Evolutionary conservation across 768 basidiomycete genomes (phyloP).

Genomic region (Leucosporidium yakuticum): DNA sequence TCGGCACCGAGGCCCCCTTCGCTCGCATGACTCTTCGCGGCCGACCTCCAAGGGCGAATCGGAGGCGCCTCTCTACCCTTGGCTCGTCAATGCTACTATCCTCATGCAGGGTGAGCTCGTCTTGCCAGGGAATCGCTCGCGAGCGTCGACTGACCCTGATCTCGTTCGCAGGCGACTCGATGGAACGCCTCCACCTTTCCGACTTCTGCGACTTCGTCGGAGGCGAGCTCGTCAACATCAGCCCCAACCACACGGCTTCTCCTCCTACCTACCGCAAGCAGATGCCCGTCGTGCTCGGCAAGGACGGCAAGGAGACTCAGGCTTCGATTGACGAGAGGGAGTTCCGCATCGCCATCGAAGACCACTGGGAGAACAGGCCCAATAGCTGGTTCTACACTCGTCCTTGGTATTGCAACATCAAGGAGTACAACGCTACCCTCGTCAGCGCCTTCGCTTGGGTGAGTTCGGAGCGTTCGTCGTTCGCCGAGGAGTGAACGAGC

Average conservation of each 20-base stretch:
- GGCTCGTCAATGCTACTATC: constrained; percentile 28
- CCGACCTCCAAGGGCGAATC: neutral
- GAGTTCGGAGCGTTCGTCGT: neutral
- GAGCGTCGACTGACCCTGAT: neutral
- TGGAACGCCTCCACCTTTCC: constrained; percentile 28
- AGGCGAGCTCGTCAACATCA: constrained; percentile 22
- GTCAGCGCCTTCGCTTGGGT: constrained; percentile 28
- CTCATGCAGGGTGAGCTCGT: constrained; percentile 11
- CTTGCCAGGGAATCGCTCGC: too few species aligned
- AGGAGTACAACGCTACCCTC: constrained; percentile 23
- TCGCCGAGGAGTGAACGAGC: neutral
- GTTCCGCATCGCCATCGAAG: constrained; percentile 8
- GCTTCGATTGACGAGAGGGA: constrained; percentile 15
- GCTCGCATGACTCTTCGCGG: neutral
- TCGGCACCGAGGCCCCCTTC: neutral
- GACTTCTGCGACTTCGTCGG: constrained; percentile 33
- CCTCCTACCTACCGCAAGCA: constrained; percentile 26
- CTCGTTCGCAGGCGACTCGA: constrained; percentile 28
- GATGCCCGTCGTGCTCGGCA: constrained; percentile 18
- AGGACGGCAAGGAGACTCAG: constrained; percentile 15
- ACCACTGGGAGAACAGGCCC: constrained; percentile 24
- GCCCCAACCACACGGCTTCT: constrained; percentile 25
- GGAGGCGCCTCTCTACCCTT: constrained; percentile 7
- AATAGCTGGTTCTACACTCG: constrained; percentile 26
- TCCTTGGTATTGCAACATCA: constrained; percentile 29